Conservation (phyloP, 108 stramenopile species). For the Pseudonitzschia multistriata region DNA sequence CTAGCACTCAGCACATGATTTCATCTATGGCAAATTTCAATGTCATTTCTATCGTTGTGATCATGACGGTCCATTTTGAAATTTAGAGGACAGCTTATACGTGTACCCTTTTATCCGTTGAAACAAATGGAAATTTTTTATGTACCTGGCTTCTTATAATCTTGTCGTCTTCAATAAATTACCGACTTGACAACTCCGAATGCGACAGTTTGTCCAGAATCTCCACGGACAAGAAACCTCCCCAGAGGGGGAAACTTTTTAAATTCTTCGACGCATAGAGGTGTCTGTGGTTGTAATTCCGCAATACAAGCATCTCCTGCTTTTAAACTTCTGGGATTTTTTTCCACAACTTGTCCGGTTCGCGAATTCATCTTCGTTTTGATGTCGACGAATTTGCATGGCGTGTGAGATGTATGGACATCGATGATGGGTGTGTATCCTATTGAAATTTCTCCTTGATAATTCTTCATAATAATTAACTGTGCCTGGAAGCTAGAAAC, state of each 20-base stretch:
- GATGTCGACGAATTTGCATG: slow-evolving; percentile 84
- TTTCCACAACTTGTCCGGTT: slow-evolving; percentile 83
- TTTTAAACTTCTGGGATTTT: slow-evolving; percentile 87
- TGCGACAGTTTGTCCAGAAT: slow-evolving; percentile 84
- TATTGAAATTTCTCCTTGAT: slow-evolving; percentile 89
- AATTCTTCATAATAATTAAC: slow-evolving; percentile 95
- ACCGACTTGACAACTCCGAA: slow-evolving; percentile 94
- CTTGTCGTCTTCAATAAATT: slow-evolving; percentile 2
- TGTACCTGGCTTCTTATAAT: too few relatives aligned
- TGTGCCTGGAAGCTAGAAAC: slow-evolving; percentile 79
- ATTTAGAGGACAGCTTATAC: too few relatives aligned
- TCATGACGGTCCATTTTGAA: too few relatives aligned
- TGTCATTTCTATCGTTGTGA: too few relatives aligned
- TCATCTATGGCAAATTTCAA: too few relatives aligned
- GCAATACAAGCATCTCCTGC: slow-evolving; percentile 90
- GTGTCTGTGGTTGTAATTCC: slow-evolving; percentile 85
- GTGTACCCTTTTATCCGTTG: too few relatives aligned
- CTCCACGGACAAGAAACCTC: slow-evolving; percentile 94
- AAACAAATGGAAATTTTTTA: too few relatives aligned
- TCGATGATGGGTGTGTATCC: slow-evolving; percentile 94
- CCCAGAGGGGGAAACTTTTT: slow-evolving; percentile 91
- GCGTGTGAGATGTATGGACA: slow-evolving; percentile 94
- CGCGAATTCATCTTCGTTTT: slow-evolving; percentile 92
- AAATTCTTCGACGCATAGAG: slow-evolving; percentile 89
- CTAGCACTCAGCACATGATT: too few relatives aligned